A percentile compares a stretch with the other conserved stretches of the same genome.
These are phyloP conservation scores for Clavariopsis aquatica DNA, from an alignment of 495 filamentous ascomycete genomes.

Conservation along the genomic window DNA sequence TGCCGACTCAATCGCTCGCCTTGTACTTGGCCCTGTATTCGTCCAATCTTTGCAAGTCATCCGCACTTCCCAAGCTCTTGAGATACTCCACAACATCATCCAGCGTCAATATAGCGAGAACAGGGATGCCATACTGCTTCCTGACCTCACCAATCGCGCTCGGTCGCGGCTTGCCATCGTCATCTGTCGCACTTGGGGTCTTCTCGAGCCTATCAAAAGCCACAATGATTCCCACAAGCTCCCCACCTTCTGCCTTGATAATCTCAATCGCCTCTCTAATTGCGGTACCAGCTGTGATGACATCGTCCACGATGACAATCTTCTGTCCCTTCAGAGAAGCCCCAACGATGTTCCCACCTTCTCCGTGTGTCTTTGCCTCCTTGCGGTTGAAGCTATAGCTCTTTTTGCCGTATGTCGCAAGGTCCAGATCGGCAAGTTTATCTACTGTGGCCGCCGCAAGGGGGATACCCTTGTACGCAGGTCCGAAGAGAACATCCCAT, in stretches of 20 bases:
- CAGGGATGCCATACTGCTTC: slow-evolving; percentile 57
- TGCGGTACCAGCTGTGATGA: slow-evolving; percentile 91
- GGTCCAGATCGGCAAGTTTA: slow-evolving; percentile 66
- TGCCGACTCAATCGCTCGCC: slow-evolving; percentile 54
- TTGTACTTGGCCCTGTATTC: slow-evolving; percentile 77
- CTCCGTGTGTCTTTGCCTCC: slow-evolving; percentile 90
- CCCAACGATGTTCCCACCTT: slow-evolving; percentile 89
- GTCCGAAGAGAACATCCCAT: slow-evolving; percentile 76
- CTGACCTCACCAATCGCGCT: slow-evolving; percentile 71
- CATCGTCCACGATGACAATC: slow-evolving; percentile 90
- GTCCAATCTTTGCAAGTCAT: slow-evolving; percentile 70
- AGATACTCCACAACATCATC: slow-evolving; percentile 77
- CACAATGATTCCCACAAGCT: slow-evolving; percentile 79
- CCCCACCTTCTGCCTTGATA: slow-evolving; percentile 77
- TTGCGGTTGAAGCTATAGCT: slow-evolving; percentile 93
- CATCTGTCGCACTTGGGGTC: slow-evolving; percentile 50
- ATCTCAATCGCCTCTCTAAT: slow-evolving; percentile 87
- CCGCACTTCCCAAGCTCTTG: slow-evolving; percentile 54
- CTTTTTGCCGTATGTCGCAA: slow-evolving; percentile 54
- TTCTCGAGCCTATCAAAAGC: slow-evolving; percentile 88
- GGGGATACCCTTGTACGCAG: slow-evolving; percentile 95
- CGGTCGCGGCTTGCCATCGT: slow-evolving; percentile 41
- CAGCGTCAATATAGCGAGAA: slow-evolving; percentile 54
- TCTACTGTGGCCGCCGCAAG: slow-evolving; percentile 72
- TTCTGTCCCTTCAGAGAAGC: slow-evolving; percentile 78